Evolutionary conservation across 1,284 basidiomycete species (phyloP).

Genomic region (Ustilago crameri): DNA sequence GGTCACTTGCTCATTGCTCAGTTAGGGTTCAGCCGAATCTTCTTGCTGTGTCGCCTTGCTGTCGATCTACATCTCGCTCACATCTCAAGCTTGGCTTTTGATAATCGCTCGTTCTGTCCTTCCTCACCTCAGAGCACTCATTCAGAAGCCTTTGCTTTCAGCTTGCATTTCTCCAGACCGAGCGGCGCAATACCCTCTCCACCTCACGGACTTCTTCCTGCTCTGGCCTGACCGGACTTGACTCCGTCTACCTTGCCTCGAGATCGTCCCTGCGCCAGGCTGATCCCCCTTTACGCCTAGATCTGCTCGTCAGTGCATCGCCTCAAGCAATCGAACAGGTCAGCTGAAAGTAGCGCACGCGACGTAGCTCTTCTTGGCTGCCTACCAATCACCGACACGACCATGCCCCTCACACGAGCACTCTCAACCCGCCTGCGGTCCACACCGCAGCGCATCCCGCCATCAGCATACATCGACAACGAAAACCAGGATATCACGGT

Average conservation of each 20-base stretch:
- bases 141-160: constrained; percentile 1
- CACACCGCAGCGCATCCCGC: constrained; percentile 18
- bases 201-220: not conserved
- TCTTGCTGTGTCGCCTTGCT: no score
- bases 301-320: no score
- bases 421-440: constrained; percentile 32
- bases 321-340: no score
- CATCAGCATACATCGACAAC: constrained; percentile 2
- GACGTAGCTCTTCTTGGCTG: not conserved
- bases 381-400: not conserved
- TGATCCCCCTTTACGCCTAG: no score
- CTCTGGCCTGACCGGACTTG: no score
- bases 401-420: constrained; percentile 46
- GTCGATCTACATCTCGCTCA: no score
- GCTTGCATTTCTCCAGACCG: not conserved
- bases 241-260: no score
- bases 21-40: not conserved
- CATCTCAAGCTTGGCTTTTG: no score
- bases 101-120: not conserved
- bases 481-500: constrained; percentile 17
- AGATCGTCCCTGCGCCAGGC: no score
- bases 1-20: no score
- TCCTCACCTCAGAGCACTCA: not conserved
- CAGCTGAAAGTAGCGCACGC: no score
- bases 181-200: not conserved